phyloP scores from a whole-genome alignment of 1,139 yeast genomes.

The Yamadazyma aaseri region DNA sequence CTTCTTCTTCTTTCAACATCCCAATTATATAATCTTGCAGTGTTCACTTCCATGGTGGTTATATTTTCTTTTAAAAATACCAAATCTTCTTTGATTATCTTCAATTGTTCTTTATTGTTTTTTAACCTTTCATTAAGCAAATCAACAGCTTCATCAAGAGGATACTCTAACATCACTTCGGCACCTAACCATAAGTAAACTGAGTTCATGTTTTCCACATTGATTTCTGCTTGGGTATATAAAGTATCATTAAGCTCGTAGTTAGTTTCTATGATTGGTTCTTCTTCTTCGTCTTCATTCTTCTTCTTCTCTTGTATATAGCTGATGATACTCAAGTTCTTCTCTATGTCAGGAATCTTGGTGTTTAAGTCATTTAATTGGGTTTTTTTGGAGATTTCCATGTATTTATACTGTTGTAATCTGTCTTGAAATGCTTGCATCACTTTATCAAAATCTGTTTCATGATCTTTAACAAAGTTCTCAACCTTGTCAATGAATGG shows the following conservation, averaged over 20 bases:
- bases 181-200: constrained; percentile 97
- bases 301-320: constrained; percentile 51
- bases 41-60: constrained; percentile 96
- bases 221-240: constrained; percentile 76
- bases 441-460: constrained; percentile 64
- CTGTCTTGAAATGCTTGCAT: constrained; percentile 77
- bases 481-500: constrained; percentile 89
- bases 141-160: constrained; percentile 79
- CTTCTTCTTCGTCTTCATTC: constrained; percentile 26
- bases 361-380: constrained; percentile 64
- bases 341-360: constrained; percentile 88
- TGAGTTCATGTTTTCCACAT: constrained; percentile 40
- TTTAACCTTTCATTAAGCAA: constrained; percentile 62
- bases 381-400: constrained; percentile 78
- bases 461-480: constrained; percentile 63
- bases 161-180: constrained; percentile 94
- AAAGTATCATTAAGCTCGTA: constrained; percentile 92
- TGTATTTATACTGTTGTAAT: constrained; percentile 77
- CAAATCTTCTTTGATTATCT: constrained; percentile 73
- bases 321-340: constrained; percentile 72
- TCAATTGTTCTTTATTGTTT: constrained; percentile 60
- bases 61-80: constrained; percentile 88
- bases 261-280: constrained; percentile 57
- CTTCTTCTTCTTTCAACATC: constrained; percentile 80
- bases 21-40: constrained; percentile 95